Conservation (phyloP, 192 early-diverging fungal species). For the Obelidium mucronatum region DNA sequence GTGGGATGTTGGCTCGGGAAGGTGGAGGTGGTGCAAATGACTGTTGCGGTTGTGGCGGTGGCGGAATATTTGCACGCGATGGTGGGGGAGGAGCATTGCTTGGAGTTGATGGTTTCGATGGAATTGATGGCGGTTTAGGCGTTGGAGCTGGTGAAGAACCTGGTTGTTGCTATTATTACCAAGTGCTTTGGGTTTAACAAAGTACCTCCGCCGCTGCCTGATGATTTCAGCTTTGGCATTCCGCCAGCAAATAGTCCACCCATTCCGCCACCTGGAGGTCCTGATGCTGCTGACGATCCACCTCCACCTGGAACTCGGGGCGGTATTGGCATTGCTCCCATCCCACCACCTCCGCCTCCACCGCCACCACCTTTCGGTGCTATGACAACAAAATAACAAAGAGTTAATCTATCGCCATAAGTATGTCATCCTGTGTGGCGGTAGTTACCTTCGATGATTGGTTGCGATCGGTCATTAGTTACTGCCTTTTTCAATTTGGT, state of each 20-base stretch:
- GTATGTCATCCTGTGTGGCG: no score
- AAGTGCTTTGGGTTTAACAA: conserved; percentile 12
- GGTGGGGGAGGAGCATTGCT: conserved; percentile 15
- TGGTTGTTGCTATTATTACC: not conserved
- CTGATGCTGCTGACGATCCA: conserved; percentile 32
- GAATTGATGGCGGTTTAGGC: conserved; percentile 5
- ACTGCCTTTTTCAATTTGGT: conserved; percentile 60
- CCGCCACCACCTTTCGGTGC: conserved; percentile 44
- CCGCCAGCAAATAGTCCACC: conserved; percentile 67
- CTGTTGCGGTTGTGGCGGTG: conserved; percentile 16
- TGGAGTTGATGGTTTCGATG: conserved; percentile 5
- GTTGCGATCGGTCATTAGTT: conserved; percentile 59
- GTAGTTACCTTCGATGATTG: conserved; percentile 53
- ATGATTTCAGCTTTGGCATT: conserved; percentile 62
- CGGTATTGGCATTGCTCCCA: conserved; percentile 35
- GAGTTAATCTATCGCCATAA: conserved; percentile 5
- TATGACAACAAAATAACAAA: not conserved
- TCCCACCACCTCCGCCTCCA: conserved; percentile 36
- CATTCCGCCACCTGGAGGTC: conserved; percentile 37
- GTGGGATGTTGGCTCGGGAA: not conserved
- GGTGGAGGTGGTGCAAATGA: conserved; percentile 21
- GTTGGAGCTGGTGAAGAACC: conserved; percentile 18
- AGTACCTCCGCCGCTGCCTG: conserved; percentile 34
- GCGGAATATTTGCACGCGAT: conserved; percentile 32
- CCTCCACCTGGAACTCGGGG: conserved; percentile 28